Evolutionary conservation across 106 monocot species (phyloP).

Genomic region (Allium cepa): DNA sequence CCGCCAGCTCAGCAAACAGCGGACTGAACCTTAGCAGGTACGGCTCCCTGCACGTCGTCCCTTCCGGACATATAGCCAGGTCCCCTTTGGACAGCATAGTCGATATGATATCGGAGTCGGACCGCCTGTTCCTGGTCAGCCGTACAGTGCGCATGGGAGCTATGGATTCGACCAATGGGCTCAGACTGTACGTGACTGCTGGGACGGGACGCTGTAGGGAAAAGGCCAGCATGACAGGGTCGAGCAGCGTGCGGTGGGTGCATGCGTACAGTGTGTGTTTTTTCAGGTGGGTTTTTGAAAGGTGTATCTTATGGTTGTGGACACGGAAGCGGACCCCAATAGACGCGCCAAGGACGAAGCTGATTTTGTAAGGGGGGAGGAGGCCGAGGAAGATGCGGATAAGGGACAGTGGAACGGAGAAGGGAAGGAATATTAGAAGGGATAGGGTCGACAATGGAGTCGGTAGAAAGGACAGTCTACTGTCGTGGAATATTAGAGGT

Average conservation of each 20-base stretch:
- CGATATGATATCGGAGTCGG: conserved; percentile 31
- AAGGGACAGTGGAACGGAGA: conserved; percentile 29
- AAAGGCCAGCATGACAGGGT: conserved; percentile 41
- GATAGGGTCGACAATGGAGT: conserved; percentile 39
- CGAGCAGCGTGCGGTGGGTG: conserved; percentile 74
- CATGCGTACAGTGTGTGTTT: conserved; percentile 38
- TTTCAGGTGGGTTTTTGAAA: conserved; percentile 2
- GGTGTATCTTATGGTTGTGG: background rate
- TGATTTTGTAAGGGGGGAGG: conserved; percentile 34
- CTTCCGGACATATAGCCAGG: conserved; percentile 73
- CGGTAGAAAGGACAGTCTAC: conserved; percentile 65
- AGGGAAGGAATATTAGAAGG: conserved; percentile 48
- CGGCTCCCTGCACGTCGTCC: conserved; percentile 84
- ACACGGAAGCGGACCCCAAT: conserved; percentile 18
- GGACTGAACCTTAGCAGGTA: conserved; percentile 82
- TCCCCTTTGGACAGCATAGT: conserved; percentile 32
- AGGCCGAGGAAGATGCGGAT: conserved; percentile 20
- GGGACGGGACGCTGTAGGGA: conserved; percentile 18
- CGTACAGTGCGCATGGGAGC: conserved; percentile 52
- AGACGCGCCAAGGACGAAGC: conserved; percentile 6
- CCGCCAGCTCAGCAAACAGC: conserved; percentile 64
- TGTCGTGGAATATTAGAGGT: conserved; percentile 76
- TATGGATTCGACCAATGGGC: conserved; percentile 42
- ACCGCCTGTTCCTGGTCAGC: conserved; percentile 31
- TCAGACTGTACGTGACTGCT: conserved; percentile 68